Percentiles rank a stretch among this genome's conserved stretches.
Conservation (phyloP, 2,329 filamentous ascomycete genomes). For the Cytospora piceae region DNA sequence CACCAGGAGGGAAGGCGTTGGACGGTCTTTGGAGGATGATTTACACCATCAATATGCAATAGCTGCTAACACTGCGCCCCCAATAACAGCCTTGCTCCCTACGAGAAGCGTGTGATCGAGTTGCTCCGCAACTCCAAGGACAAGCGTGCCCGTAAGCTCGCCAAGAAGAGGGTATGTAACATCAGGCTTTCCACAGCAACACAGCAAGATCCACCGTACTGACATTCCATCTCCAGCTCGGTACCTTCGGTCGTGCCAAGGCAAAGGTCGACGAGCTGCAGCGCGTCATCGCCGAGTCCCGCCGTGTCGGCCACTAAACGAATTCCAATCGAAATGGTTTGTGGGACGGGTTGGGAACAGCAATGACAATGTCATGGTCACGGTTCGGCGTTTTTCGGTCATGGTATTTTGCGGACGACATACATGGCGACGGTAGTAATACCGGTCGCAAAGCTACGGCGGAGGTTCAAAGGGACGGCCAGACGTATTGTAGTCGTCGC, state of each 20-base stretch:
- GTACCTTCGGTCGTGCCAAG: conserved; percentile 98
- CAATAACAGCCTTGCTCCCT: conserved; percentile 73
- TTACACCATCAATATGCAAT: not conserved
- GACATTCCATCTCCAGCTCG: conserved; percentile 66
- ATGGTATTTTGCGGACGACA: conserved; percentile 15
- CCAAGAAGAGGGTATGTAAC: conserved; percentile 91
- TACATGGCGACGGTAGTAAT: not conserved
- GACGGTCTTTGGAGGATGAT: not conserved
- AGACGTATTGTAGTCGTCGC: conserved; percentile 1
- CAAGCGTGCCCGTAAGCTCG: conserved; percentile 98
- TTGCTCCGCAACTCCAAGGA: conserved; percentile 98
- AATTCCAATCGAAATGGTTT: conserved; percentile 19
- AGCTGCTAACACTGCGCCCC: conserved; percentile 23
- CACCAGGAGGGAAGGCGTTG: not conserved
- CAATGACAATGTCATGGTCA: conserved; percentile 16
- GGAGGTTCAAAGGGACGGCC: conserved; percentile 2
- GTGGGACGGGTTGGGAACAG: conserved; percentile 19
- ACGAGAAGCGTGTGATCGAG: conserved; percentile 99
- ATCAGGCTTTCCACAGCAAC: not conserved
- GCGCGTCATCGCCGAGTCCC: conserved; percentile 95
- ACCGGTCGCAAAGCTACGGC: too few species aligned
- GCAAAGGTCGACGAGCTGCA: conserved; percentile 99
- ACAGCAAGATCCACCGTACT: conserved; percentile 30
- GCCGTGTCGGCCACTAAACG: conserved; percentile 65
- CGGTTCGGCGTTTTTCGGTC: conserved; percentile 17